Evolutionary conservation across 2,329 filamentous ascomycete species (phyloP).

Genomic region (Diaporthe aspalathi): DNA sequence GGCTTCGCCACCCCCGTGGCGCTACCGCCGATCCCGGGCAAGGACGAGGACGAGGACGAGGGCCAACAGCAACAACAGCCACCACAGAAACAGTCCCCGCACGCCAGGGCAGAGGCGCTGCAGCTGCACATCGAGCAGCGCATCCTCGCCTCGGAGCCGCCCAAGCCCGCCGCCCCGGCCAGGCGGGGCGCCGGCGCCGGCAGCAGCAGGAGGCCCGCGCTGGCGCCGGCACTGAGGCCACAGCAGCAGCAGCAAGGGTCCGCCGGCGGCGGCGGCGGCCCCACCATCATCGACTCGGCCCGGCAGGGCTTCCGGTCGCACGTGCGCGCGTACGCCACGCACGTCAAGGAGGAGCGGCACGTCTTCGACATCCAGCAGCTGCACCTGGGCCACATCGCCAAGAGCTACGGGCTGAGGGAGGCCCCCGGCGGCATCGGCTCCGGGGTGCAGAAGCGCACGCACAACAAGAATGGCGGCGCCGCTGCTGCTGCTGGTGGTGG

Average conservation of each 20-base stretch:
- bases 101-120: slow-evolving; percentile 63
- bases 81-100: slow-evolving; percentile 58
- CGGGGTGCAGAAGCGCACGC: slow-evolving; percentile 60
- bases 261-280: no score
- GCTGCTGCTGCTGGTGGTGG: slow-evolving; percentile 43
- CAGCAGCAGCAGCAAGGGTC: slow-evolving; percentile 7
- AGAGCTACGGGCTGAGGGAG: slow-evolving; percentile 91
- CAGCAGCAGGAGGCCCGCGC: slow-evolving; percentile 54
- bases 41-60: slow-evolving; percentile 66
- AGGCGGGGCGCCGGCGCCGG: no score
- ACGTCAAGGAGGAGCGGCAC: slow-evolving; percentile 83
- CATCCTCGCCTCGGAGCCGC: slow-evolving; percentile 54
- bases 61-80: slow-evolving; percentile 55
- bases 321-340: slow-evolving; percentile 93
- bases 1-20: slow-evolving; percentile 71
- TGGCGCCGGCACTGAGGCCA: slow-evolving; percentile 14
- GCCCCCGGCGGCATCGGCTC: slow-evolving; percentile 84
- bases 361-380: slow-evolving; percentile 94
- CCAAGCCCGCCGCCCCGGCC: slow-evolving; percentile 37
- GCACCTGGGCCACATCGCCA: slow-evolving; percentile 92
- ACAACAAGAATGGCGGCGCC: slow-evolving; percentile 49
- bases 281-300: slow-evolving; percentile 81
- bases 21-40: slow-evolving; percentile 65
- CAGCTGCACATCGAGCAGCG: slow-evolving; percentile 72
- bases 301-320: slow-evolving; percentile 91